phyloP scores from a whole-genome alignment of 1,284 basidiomycete genomes.

The Leccinum fallax region DNA sequence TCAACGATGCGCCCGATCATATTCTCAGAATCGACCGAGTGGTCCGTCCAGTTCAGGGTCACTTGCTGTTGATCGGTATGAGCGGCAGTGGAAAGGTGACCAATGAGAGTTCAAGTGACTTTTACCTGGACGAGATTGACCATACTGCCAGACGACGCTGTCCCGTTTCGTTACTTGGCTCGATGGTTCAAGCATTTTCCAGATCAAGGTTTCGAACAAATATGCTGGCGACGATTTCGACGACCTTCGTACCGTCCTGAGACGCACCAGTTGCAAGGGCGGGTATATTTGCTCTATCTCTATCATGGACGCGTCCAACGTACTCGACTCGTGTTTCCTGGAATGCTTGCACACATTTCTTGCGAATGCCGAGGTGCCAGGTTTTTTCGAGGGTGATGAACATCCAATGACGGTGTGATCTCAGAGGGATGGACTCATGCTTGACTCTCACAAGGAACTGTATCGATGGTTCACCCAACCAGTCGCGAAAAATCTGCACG shows the following conservation, averaged over 20 bases:
- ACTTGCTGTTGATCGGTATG: constrained; percentile 95
- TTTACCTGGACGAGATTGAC: constrained; percentile 15
- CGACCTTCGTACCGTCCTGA: constrained; percentile 91
- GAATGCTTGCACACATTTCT: constrained; percentile 99
- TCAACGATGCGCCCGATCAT: constrained; percentile 98
- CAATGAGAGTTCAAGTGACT: neutral
- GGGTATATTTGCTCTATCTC: constrained; percentile 52
- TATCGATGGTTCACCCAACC: constrained; percentile 98
- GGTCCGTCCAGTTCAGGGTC: constrained; percentile 98
- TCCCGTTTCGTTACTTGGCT: constrained; percentile 99
- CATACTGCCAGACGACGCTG: constrained; percentile 77
- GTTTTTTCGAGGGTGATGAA: constrained; percentile 98
- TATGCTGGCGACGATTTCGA: constrained; percentile 99
- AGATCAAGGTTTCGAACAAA: constrained; percentile 98
- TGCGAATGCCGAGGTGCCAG: constrained; percentile 99
- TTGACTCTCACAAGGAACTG: constrained; percentile 96
- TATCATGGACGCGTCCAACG: constrained; percentile 99
- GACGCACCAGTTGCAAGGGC: constrained; percentile 94
- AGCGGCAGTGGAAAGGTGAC: constrained; percentile 95
- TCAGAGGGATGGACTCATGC: constrained; percentile 95
- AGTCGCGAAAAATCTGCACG: constrained; percentile 94
- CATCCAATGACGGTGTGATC: constrained; percentile 98
- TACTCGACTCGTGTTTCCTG: constrained; percentile 96
- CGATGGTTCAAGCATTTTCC: constrained; percentile 98
- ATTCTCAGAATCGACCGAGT: constrained; percentile 98